Conservation (phyloP, 345 rosid genomes). For the Syzygium oleosum region DNA sequence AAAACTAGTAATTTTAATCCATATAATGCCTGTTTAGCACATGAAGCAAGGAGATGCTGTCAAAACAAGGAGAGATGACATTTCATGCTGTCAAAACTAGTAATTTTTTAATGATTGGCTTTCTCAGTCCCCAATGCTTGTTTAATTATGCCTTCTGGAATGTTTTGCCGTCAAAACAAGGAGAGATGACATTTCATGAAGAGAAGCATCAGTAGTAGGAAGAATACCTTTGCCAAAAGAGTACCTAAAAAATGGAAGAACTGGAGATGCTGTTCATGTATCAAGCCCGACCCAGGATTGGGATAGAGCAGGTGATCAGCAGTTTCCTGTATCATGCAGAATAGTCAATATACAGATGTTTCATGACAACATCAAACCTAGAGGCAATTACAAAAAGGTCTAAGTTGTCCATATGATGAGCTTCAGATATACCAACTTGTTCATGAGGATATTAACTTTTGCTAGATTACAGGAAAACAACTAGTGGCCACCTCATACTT, state of each 20-base stretch:
- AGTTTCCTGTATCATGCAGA: conserved; percentile 58
- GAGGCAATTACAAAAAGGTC: background rate
- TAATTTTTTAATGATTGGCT: background rate
- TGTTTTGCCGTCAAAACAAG: background rate
- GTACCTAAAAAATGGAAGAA: conserved; percentile 94
- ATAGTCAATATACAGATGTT: conserved; percentile 1
- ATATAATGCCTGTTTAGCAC: background rate
- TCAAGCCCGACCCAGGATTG: conserved; percentile 97
- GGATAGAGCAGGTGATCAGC: conserved; percentile 95
- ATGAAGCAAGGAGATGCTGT: no score
- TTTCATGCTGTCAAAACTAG: no score
- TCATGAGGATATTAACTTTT: background rate
- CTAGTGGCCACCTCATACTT: background rate
- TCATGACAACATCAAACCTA: background rate
- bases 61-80: no score
- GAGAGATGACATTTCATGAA: background rate
- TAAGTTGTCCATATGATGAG: background rate
- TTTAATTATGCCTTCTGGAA: background rate
- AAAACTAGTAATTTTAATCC: background rate
- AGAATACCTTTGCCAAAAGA: conserved; percentile 78
- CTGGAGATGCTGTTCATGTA: conserved; percentile 94
- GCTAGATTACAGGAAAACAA: background rate
- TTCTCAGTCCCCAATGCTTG: background rate
- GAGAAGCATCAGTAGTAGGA: background rate
- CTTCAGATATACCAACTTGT: background rate